phyloP scores from a whole-genome alignment of 2,329 filamentous ascomycete species.

The Zopfia rhizophila region DNA sequence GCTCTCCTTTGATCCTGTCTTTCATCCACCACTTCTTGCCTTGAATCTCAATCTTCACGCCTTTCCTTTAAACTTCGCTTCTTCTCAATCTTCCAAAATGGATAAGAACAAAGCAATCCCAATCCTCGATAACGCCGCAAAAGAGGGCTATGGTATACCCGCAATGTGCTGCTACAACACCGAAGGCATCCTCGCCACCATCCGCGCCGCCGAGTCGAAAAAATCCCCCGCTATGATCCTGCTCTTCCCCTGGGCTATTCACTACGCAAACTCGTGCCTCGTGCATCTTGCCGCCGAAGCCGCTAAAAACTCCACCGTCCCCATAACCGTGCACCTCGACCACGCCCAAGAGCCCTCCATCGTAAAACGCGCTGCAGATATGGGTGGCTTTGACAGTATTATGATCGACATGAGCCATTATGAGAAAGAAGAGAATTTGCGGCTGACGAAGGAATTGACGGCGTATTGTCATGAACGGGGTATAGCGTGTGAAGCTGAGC shows the following conservation, averaged over 20 bases:
- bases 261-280: slow-evolving; percentile 67
- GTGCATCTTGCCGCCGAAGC: slow-evolving; percentile 59
- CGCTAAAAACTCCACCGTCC: slow-evolving; percentile 47
- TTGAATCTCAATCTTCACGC: too few relatives aligned
- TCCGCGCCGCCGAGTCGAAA: slow-evolving; percentile 74
- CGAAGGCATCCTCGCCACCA: slow-evolving; percentile 75
- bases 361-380: slow-evolving; percentile 47
- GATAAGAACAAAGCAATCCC: slow-evolving; percentile 47
- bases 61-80: too few relatives aligned
- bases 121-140: slow-evolving; percentile 67
- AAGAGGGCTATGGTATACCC: slow-evolving; percentile 67
- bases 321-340: slow-evolving; percentile 55
- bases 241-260: slow-evolving; percentile 78
- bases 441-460: slow-evolving; percentile 68
- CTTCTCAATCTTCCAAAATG: too few relatives aligned
- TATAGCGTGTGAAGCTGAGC: slow-evolving; percentile 74
- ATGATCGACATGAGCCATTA: slow-evolving; percentile 80
- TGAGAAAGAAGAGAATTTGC: slow-evolving; percentile 73
- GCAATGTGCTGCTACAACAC: slow-evolving; percentile 75
- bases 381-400: slow-evolving; percentile 72
- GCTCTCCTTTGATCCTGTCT: too few relatives aligned
- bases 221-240: slow-evolving; percentile 75
- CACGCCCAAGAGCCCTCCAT: slow-evolving; percentile 54
- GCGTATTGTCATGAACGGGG: slow-evolving; percentile 68
- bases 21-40: too few relatives aligned